Conservation (phyloP, 371 early-diverging fungal genomes). For the Mucor indicus region DNA sequence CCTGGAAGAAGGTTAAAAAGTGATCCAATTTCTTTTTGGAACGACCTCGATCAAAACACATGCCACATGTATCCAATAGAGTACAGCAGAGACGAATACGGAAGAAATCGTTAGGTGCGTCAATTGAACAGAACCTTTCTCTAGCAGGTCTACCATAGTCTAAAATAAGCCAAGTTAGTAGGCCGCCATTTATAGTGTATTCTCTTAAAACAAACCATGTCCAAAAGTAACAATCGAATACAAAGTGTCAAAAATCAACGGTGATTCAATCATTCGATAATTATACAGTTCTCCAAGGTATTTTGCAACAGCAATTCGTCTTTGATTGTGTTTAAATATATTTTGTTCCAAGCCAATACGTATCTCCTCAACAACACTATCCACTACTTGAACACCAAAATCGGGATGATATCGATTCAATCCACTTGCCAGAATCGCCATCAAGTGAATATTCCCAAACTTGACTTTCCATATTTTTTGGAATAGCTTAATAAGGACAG, state of each 20-base stretch:
- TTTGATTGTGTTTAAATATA: constrained; percentile 87
- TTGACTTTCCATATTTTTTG: constrained; percentile 92
- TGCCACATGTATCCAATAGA: constrained; percentile 86
- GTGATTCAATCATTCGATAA: constrained; percentile 80
- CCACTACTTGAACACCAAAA: constrained; percentile 86
- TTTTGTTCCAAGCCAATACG: constrained; percentile 81
- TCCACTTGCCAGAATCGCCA: constrained; percentile 80
- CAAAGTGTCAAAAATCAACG: constrained; percentile 80
- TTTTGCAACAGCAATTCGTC: constrained; percentile 75
- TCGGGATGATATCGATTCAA: constrained; percentile 79
- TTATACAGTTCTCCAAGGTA: constrained; percentile 93
- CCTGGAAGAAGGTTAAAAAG: constrained; percentile 78
- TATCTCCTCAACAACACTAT: constrained; percentile 85
- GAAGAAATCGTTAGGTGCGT: constrained; percentile 90
- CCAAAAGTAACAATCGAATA: constrained; percentile 84
- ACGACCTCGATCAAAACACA: constrained; percentile 73
- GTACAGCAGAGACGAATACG: constrained; percentile 87
- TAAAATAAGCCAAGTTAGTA: too few species aligned
- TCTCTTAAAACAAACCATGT: constrained; percentile 54
- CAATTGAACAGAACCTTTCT: constrained; percentile 65
- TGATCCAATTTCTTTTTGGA: constrained; percentile 67
- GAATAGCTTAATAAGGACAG: constrained; percentile 57
- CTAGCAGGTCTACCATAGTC: constrained; percentile 74
- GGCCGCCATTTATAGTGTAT: too few species aligned
- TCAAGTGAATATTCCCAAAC: constrained; percentile 77